Evolutionary conservation across 2,329 filamentous ascomycete species (phyloP).

Genomic region (Alternaria atra): DNA sequence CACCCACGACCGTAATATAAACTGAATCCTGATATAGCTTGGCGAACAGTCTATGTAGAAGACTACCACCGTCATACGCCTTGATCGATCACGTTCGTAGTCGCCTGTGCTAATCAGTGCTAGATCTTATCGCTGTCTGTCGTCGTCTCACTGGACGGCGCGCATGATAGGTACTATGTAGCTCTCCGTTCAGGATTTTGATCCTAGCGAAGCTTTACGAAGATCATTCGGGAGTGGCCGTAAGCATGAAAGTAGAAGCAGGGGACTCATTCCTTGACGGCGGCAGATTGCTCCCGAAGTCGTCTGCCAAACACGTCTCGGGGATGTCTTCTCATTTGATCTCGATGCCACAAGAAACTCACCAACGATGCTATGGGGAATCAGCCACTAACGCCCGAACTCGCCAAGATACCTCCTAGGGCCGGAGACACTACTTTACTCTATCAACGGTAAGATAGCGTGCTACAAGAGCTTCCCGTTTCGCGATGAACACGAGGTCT

Average conservation of each 20-base stretch:
- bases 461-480: neutral
- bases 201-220: neutral
- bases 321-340: neutral
- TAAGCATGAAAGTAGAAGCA: neutral
- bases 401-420: neutral
- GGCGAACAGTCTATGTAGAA: neutral
- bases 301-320: neutral
- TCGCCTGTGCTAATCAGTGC: neutral
- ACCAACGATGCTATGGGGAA: neutral
- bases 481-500: neutral
- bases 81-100: neutral
- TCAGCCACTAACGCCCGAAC: neutral
- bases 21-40: neutral
- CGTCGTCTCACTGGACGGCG: neutral
- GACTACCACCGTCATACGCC: neutral
- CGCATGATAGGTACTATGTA: neutral
- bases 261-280: neutral
- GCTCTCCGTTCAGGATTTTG: neutral
- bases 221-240: neutral
- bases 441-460: neutral
- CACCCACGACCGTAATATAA: neutral
- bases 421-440: constrained; percentile 1
- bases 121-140: neutral
- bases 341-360: neutral
- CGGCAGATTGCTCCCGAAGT: neutral